Evolutionary conservation across 31 red algal species (phyloP).

Genomic region (Pterothamnion heteromorphum): DNA sequence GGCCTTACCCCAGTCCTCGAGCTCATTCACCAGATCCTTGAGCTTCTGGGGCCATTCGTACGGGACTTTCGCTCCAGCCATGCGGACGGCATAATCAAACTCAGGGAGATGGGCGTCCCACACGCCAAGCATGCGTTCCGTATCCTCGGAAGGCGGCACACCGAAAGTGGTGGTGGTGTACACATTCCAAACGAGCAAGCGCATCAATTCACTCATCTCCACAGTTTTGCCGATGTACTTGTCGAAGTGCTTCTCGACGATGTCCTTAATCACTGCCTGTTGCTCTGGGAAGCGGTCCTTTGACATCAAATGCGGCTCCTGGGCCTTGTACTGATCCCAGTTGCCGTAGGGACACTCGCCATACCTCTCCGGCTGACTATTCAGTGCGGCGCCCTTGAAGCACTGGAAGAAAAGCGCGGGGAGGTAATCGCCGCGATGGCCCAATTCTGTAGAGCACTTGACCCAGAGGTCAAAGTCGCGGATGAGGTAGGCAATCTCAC

Average conservation of each 20-base stretch:
- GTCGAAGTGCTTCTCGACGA: conserved; percentile 24
- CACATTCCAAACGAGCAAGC: conserved; percentile 46
- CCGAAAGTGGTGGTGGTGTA: conserved; percentile 28
- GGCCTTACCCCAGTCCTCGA: not conserved
- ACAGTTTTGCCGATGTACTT: conserved; percentile 50
- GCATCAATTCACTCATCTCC: conserved; percentile 10
- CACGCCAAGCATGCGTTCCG: not conserved
- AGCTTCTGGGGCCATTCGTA: conserved; percentile 45
- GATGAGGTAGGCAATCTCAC: not conserved
- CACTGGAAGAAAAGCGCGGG: not conserved
- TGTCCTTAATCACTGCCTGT: not conserved
- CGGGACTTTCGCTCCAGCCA: not conserved
- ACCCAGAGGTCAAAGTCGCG: conserved; percentile 40
- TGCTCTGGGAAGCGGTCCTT: conserved; percentile 38
- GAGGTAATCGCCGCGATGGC: conserved; percentile 23
- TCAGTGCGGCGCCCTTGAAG: not conserved
- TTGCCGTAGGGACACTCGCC: conserved; percentile 39
- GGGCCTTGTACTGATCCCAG: conserved; percentile 33
- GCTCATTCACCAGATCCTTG: not conserved
- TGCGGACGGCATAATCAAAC: conserved; percentile 41
- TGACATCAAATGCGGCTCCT: conserved; percentile 35
- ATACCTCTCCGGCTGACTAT: not conserved
- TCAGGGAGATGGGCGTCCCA: not conserved
- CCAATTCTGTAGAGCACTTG: conserved; percentile 18
- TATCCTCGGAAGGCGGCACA: conserved; percentile 11